phyloP scores from a whole-genome alignment of 2,329 filamentous ascomycete species.

The Bipolaris gigantea region DNA sequence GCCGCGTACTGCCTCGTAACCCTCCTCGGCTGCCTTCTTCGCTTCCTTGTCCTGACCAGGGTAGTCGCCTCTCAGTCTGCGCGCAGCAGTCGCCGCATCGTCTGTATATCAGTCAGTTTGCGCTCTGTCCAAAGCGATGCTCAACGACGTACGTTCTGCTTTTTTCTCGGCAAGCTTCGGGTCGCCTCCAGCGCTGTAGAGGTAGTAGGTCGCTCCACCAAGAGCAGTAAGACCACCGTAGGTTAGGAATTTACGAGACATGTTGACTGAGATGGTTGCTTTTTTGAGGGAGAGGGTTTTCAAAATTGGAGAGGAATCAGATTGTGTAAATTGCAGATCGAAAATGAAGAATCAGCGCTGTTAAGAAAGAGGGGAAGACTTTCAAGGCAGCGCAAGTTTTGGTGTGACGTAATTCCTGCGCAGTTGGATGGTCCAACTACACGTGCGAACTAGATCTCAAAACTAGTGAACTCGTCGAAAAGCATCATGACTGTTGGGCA shows the following conservation, averaged over 20 bases:
- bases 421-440: conserved; percentile 15
- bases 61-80: conserved; percentile 67
- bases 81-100: conserved; percentile 71
- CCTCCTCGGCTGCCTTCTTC: conserved; percentile 64
- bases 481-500: conserved; percentile 1
- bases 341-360: conserved; percentile 5
- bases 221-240: conserved; percentile 49
- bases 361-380: conserved; percentile 26
- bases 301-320: conserved; percentile 6
- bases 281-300: background rate
- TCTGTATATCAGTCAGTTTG: conserved; percentile 55
- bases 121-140: background rate
- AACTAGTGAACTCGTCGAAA: conserved; percentile 11
- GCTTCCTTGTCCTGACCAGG: conserved; percentile 64
- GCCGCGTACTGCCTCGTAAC: conserved; percentile 47
- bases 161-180: conserved; percentile 83
- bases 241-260: conserved; percentile 34
- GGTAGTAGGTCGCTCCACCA: conserved; percentile 77
- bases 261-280: conserved; percentile 19
- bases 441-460: conserved; percentile 26
- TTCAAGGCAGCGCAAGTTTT: conserved; percentile 26
- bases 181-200: conserved; percentile 82
- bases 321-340: conserved; percentile 7
- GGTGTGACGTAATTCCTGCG: conserved; percentile 34
- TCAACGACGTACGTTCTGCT: conserved; percentile 68